These are phyloP conservation scores for Vinca minor DNA, from an alignment of 257 asterid species.

Conservation along the genomic window DNA sequence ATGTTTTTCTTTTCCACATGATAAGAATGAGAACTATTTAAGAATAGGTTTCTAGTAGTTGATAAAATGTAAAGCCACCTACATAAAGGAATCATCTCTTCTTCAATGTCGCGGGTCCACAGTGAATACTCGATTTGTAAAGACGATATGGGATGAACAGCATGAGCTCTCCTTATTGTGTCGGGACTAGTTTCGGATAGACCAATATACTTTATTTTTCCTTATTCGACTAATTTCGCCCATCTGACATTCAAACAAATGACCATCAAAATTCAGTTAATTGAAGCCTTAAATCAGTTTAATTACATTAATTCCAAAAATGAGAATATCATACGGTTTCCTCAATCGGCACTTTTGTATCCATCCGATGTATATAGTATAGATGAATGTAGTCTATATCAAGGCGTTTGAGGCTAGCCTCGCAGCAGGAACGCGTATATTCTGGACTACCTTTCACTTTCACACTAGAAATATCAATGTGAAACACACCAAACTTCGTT, in stretches of 20 bases:
- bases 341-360: slow-evolving; percentile 13
- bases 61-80: neutral
- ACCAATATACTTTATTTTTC: slow-evolving; percentile 42
- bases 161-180: slow-evolving; percentile 52
- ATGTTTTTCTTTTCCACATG: too few relatives aligned
- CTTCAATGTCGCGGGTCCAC: slow-evolving; percentile 50
- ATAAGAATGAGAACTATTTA: too few relatives aligned
- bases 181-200: slow-evolving; percentile 46
- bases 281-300: too few relatives aligned
- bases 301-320: neutral
- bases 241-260: slow-evolving; percentile 21
- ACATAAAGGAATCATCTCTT: slow-evolving; percentile 40
- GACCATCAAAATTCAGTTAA: neutral
- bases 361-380: slow-evolving; percentile 14
- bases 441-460: slow-evolving; percentile 46
- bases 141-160: slow-evolving; percentile 46
- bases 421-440: slow-evolving; percentile 50
- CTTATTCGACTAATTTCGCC: slow-evolving; percentile 51
- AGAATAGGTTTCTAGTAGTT: neutral
- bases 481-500: slow-evolving; percentile 46
- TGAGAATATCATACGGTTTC: slow-evolving; percentile 31
- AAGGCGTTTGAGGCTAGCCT: slow-evolving; percentile 34
- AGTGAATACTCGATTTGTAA: slow-evolving; percentile 56
- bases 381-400: slow-evolving; percentile 15
- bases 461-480: slow-evolving; percentile 15